Base-by-base conservation (phyloP, 192 early-diverging fungal species). In the Endogone sp. region DNA sequence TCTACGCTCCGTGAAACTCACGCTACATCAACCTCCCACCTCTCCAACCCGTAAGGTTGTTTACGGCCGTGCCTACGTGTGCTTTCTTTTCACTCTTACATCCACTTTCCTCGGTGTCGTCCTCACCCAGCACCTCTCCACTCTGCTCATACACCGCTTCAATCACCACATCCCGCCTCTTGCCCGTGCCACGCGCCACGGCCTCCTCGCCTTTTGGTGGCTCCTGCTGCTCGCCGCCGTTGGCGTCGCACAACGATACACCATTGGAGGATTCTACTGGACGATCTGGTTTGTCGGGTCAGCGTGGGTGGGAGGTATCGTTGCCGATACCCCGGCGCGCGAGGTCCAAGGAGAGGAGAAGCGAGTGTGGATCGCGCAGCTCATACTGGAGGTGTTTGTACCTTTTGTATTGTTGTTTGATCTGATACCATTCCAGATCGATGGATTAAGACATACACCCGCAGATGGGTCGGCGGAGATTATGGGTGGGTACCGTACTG, bases 381-480 rank as follows among this genome's bases (percentile, higher is more conserved):
- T 70, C 20, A 16, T 74, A 28, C 11, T 73, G 20, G 67, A 78
- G 32, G 21, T 66, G 0, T 49, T 59, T 16, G 8, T 82, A 21
- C 79, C 81, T 4, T 27, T 76, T 24, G 66, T 68, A 20, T 73
- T 85, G 65, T 62, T 80, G 26, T 56, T 78, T 21, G 83, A 85
- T 60, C 22, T 85, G 28, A 69, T 72, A 3, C 70, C 78, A 16
- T 56, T 80, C 3, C 44, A 59, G 8, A 77, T 85, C 44, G 77
- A 82, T 28, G 79, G 75, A 10, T 71, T 85, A 72, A 69, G 79
- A n/a, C 81, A 82, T 54, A 82, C 81, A 3, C 71, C 77, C 60
- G 81, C 81, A 30, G 83, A 85, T 54, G 83, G 83, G 28, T 82
- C 83, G 4, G 80, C 83, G 25, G 75, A 81, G 56, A 69, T 75